Conservation (phyloP, 2,329 filamentous ascomycete genomes). For the Cercospora sp. region DNA sequence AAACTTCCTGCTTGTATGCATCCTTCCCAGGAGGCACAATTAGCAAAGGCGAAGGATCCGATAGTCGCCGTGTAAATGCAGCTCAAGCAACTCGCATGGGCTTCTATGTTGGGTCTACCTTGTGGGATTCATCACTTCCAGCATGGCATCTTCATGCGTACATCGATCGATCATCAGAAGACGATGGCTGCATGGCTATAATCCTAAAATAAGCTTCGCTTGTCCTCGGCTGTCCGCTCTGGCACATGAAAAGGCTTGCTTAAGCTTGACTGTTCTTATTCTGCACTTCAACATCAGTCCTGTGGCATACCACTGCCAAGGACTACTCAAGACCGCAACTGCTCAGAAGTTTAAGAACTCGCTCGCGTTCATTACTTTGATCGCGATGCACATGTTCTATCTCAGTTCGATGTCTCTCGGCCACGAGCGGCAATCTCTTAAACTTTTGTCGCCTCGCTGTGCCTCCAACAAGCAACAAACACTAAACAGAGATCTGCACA, state of each 20-base stretch:
- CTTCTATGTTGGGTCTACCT: background rate
- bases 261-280: background rate
- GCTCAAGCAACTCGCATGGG: background rate
- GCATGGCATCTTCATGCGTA: background rate
- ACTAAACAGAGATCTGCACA: background rate
- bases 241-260: background rate
- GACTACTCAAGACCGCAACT: background rate
- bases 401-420: background rate
- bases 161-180: background rate
- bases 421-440: background rate
- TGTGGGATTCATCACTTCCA: background rate
- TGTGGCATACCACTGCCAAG: background rate
- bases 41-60: background rate
- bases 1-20: background rate
- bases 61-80: background rate
- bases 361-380: background rate
- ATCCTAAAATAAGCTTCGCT: background rate
- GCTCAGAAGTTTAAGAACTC: background rate
- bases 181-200: background rate
- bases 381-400: background rate
- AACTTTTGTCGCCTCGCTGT: background rate
- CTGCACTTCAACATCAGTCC: background rate
- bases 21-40: background rate
- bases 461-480: background rate
- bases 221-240: background rate